Base-by-base conservation (phyloP, 257 asterid genomes). In the Lavandula angustifolia region DNA sequence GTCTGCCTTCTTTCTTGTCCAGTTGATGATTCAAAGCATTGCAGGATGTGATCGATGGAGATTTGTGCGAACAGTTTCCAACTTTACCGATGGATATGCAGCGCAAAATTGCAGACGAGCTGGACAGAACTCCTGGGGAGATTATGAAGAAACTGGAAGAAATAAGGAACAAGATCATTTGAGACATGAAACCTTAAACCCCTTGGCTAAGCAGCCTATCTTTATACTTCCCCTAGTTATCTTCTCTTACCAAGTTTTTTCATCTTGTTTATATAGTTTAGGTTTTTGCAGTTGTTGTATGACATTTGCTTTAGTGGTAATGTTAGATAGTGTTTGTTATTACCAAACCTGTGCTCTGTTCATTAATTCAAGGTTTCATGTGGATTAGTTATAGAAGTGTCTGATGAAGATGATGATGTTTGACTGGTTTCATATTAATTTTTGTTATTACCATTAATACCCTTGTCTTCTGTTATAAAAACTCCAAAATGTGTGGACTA, bases 41-140 rank as follows among this genome's bases (percentile, higher is more conserved):
- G 80, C 84, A 92, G 99, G 99, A 89, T 68, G 99, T 92, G 60
- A 87, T 92, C 34, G 98, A 94, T 70, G 99, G 99, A 63, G 98
- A 94, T 74, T 67, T 94, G 70, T 94, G 99, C 22, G 99, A 94
- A 54, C 98, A 94, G 66, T 94, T 87, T 60, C 97, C 99, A 34
- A 80, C 96, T 3, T 57, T 90, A 70, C 96, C 98, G 6, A 82
- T 94, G 89, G 99, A 94, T 73, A 60, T 94, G 86, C 99, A 94
- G 75, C 88, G 99, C 49, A 94, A 94, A 76, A 90, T 90, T 35
- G 95, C 98, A 0, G 99, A 94, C 75, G 99, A 94, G 76, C 83
- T 94, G 75, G 99, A 94, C 55, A 84, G 97, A 81, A 87, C 97
- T 38, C 99, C 99, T 1, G 98, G 87, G 53, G 99, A 94, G 82